Evolutionary conservation across 2,329 filamentous ascomycete species (phyloP), one percentile per base, ranked within the genome.

Genomic region (Hypomyces perniciosus): DNA sequence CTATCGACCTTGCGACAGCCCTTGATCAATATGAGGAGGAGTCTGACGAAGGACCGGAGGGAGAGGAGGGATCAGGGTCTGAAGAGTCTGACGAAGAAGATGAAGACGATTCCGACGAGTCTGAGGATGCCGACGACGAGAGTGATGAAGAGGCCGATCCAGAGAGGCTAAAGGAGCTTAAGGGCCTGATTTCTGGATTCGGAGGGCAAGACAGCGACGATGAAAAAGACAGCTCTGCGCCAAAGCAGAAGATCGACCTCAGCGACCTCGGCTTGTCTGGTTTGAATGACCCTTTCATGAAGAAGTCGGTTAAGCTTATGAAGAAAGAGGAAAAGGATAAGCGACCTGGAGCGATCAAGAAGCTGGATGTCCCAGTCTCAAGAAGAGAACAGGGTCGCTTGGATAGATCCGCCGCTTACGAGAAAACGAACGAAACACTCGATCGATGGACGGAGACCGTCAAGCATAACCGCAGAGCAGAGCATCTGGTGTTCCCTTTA

Each of bases 371-470:
- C 2, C 91, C 92, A 10, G 76, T 96, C 5, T 83, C 89, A 1
- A 90, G 88, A 65, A 81, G 91, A 54, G 87, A 95, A 60, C 92
- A 97, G 67, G 90, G 91, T 64, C 83, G 84, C 45, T 71, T 96
- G 12, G 86, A 95, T 62, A 88, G 93, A 46, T 75, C 77, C 47
- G 90, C 84, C 27, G 93, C 93, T 3, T 95, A 91, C 60, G 83
- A 90, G 34, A 91, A 96, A 74, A 91, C 90, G 46, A 96, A 95
- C 62, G 86, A 96, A 68, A 92, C 90, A 0, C 75, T 99, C 28
- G 84, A 88, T 56, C 83, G 90, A 60, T 99, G 93, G 93, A 86
- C 86, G 31, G 92, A 96, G 54, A 97, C 93, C 0, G 90, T 99
- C 62, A 95, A 96, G 71, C 83, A 89, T 31, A 96, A 96, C 68